Evolutionary conservation across 148 eudicot genomes (phyloP).

Genomic region (Rhododendron simsii): DNA sequence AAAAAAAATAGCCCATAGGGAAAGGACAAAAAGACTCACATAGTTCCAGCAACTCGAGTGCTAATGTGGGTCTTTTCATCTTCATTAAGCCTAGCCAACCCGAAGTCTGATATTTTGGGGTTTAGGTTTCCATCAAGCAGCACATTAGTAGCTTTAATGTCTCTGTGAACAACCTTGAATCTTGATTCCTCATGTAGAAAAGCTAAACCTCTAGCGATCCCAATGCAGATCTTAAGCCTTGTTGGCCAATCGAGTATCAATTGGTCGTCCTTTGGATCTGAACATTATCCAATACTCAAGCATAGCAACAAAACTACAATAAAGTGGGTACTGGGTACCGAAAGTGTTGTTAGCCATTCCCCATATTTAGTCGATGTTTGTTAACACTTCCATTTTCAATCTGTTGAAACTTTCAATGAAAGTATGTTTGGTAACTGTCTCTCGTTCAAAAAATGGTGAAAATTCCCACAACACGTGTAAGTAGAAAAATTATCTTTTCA

Average conservation of each 20-base stretch:
- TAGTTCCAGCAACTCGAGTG: constrained; percentile 47
- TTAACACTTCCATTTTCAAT: background rate
- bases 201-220: constrained; percentile 46
- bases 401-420: background rate
- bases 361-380: background rate
- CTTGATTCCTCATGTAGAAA: constrained; percentile 49
- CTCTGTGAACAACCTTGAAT: constrained; percentile 44
- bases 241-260: constrained; percentile 37
- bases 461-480: background rate
- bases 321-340: background rate
- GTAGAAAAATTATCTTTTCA: background rate
- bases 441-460: background rate
- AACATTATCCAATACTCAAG: constrained; percentile 1
- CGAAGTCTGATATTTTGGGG: constrained; percentile 48
- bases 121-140: constrained; percentile 34
- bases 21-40: constrained; percentile 21
- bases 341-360: background rate
- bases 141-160: constrained; percentile 50
- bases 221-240: constrained; percentile 41
- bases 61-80: constrained; percentile 53
- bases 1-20: background rate
- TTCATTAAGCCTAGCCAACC: constrained; percentile 47
- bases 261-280: constrained; percentile 23
- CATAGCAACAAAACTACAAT: background rate
- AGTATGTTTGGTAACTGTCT: background rate